A percentile compares a stretch with the other conserved stretches of the same genome.
Evolutionary conservation across 2,329 filamentous ascomycete species (phyloP).

Genomic region (Delphinella strobiligena): DNA sequence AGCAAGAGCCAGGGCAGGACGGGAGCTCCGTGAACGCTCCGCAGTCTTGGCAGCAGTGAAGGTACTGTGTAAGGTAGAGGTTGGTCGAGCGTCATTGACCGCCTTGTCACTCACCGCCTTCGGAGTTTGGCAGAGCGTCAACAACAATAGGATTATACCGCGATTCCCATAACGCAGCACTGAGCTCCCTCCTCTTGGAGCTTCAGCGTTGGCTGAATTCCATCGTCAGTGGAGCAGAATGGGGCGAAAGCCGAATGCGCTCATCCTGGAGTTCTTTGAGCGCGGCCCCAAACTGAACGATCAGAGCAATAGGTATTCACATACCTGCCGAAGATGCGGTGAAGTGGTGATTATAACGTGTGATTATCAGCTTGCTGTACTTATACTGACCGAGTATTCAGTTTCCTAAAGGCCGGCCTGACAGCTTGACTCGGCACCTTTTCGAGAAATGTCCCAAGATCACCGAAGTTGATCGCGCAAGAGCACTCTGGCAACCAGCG

Average conservation of each 20-base stretch:
- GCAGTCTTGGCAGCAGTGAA: too few relatives aligned
- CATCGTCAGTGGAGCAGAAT: conserved; percentile 37
- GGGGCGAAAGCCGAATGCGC: conserved; percentile 72
- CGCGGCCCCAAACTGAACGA: conserved; percentile 77
- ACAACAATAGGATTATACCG: neutral
- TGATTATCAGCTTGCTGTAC: neutral
- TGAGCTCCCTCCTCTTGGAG: conserved; percentile 2
- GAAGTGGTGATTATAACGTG: conserved; percentile 43
- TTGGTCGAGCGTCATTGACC: conserved; percentile 1
- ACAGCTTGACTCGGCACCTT: conserved; percentile 69
- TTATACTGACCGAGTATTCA: conserved; percentile 17
- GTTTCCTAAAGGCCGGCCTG: conserved; percentile 81
- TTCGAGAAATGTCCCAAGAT: conserved; percentile 74
- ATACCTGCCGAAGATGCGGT: conserved; percentile 80
- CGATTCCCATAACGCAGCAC: too few relatives aligned
- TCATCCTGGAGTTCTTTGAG: conserved; percentile 82
- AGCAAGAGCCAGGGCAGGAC: too few relatives aligned
- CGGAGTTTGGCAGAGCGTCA: neutral
- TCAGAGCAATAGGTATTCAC: conserved; percentile 81
- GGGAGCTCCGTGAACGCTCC: too few relatives aligned
- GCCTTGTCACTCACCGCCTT: conserved; percentile 3
- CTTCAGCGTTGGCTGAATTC: neutral
- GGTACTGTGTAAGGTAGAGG: too few relatives aligned
- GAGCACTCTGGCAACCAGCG: conserved; percentile 9
- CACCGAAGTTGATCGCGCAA: conserved; percentile 37